phyloP scores from a whole-genome alignment of 1,284 basidiomycete species.

The Melanopsichium pennsylvanicum region DNA sequence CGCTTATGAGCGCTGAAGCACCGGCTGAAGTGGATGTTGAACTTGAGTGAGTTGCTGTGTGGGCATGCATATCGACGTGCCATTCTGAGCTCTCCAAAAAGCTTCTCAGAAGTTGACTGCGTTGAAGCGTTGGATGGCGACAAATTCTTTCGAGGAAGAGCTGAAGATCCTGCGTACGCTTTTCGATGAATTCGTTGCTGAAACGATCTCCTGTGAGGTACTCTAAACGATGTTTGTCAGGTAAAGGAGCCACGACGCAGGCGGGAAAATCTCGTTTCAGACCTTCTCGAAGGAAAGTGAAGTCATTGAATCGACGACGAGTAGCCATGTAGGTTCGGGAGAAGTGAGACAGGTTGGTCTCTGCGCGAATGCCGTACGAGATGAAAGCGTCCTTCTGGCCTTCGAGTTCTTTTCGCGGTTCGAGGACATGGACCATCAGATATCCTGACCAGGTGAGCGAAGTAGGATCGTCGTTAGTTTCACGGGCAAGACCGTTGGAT shows the following conservation, averaged over 20 bases:
- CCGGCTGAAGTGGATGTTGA: conserved; percentile 10
- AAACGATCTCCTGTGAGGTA: conserved; percentile 98
- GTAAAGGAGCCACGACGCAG: conserved; percentile 92
- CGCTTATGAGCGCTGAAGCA: conserved; percentile 14
- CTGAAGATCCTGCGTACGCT: conserved; percentile 85
- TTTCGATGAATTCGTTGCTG: conserved; percentile 94
- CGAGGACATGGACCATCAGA: conserved; percentile 76
- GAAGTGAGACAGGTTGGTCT: conserved; percentile 84
- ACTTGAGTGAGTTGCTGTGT: conserved; percentile 46
- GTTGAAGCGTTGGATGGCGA: conserved; percentile 91
- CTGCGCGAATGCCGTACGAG: conserved; percentile 87
- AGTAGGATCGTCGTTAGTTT: conserved; percentile 17
- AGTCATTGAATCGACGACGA: conserved; percentile 93
- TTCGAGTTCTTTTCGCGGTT: conserved; percentile 92
- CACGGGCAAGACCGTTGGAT: conserved; percentile 12
- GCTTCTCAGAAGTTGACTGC: conserved; percentile 84
- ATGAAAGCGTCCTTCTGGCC: conserved; percentile 91
- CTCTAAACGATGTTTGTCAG: conserved; percentile 89
- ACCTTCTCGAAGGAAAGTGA: conserved; percentile 89
- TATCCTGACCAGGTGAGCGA: conserved; percentile 56
- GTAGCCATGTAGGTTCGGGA: conserved; percentile 72
- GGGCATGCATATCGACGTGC: conserved; percentile 68
- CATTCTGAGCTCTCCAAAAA: conserved; percentile 98
- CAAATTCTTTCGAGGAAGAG: conserved; percentile 89
- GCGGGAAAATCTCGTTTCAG: conserved; percentile 92